Evolutionary conservation across 2,329 filamentous ascomycete species (phyloP).

Genomic region (Aspergillus brasiliensis): DNA sequence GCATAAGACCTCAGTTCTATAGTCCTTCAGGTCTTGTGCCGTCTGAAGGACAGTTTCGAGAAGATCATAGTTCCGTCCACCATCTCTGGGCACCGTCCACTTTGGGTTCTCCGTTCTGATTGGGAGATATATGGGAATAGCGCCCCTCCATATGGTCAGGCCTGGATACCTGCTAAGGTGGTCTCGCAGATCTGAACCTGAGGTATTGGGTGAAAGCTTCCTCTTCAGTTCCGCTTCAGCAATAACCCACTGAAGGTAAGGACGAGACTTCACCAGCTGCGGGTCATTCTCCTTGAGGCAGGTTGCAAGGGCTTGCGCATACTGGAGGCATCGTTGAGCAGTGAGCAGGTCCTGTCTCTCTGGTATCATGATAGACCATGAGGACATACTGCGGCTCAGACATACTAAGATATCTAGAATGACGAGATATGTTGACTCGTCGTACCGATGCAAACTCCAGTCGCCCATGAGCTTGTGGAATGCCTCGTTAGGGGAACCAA

Average conservation of each 20-base stretch:
- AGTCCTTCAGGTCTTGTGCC: background rate
- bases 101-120: background rate
- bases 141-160: background rate
- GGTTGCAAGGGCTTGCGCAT: background rate
- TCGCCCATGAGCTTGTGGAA: background rate
- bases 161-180: background rate
- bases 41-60: background rate
- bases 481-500: background rate
- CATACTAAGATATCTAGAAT: constrained; percentile 1
- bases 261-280: background rate
- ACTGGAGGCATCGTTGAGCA: background rate
- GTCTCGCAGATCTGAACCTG: background rate
- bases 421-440: constrained; percentile 5
- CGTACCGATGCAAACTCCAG: constrained; percentile 4
- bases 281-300: background rate
- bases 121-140: background rate
- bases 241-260: background rate
- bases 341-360: background rate
- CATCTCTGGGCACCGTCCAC: background rate
- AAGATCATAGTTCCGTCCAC: background rate
- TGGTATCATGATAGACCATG: background rate
- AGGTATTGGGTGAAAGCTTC: background rate
- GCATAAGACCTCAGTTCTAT: background rate
- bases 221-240: background rate
- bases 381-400: background rate